Percentiles rank a stretch among this genome's conserved stretches.
These are phyloP conservation scores for Eutrema heterophyllum DNA, from an alignment of 345 rosid species.

Conservation along the genomic window DNA sequence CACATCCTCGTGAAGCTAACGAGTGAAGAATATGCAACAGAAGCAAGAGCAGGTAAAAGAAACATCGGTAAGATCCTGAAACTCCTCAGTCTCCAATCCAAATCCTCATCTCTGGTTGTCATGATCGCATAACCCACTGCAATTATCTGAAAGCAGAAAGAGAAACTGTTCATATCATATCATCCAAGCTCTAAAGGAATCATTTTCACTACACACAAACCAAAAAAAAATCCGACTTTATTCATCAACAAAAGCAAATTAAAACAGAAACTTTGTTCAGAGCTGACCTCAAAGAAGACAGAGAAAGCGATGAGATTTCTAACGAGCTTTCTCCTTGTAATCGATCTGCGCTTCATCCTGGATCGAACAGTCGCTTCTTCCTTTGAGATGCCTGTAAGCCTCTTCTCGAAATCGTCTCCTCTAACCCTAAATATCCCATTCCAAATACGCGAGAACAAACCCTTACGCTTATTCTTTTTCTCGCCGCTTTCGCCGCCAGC, in stretches of 20 bases:
- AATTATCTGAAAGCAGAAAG: constrained; percentile 37
- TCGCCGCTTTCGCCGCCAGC: background rate
- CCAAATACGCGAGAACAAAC: constrained; percentile 69
- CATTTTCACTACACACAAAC: no score
- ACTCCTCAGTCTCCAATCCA: constrained; percentile 70
- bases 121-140: constrained; percentile 68
- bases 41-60: constrained; percentile 57
- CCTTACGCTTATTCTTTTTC: constrained; percentile 42
- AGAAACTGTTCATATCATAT: background rate
- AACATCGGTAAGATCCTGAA: constrained; percentile 66
- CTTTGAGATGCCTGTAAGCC: constrained; percentile 64
- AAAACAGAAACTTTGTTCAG: background rate
- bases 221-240: background rate
- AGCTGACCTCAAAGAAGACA: constrained; percentile 59
- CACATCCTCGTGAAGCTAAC: constrained; percentile 59
- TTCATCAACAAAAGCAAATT: background rate
- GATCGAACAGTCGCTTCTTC: constrained; percentile 65
- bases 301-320: constrained; percentile 62
- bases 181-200: background rate
- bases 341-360: constrained; percentile 56
- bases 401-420: constrained; percentile 85
- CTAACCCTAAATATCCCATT: constrained; percentile 48
- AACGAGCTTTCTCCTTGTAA: constrained; percentile 48
- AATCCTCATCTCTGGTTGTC: constrained; percentile 55
- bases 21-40: constrained; percentile 42